Evolutionary conservation across 2,329 filamentous ascomycete genomes (phyloP), one percentile per base, ranked within the genome.

Genomic region (Trichoderma citrinoviride): DNA sequence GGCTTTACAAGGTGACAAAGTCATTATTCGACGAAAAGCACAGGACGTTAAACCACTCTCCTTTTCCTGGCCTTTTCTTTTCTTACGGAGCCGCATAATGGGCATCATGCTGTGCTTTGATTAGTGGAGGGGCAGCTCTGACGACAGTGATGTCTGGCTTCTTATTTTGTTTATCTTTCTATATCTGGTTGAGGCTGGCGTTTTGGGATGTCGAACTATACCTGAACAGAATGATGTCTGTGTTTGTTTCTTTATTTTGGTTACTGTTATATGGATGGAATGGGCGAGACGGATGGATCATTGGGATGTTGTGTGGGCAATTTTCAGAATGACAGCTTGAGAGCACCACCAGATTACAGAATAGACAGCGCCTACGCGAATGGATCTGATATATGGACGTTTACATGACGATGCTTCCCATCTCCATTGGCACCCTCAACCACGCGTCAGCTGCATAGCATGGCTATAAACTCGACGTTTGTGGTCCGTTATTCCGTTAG

Each of bases 141-240:
- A 44, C 29, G 44, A 25, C 44, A 8, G 33, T 43, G 25, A 47
- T 27, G 27, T 64, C 25, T 37, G 33, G 27, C 23, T 5, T 43
- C 52, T 41, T 40, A 15, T 66, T 58, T 44, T 21, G 21, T 15
- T 37, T 37, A 37, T 14, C 14, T 37, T 0, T 37, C 14, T 37
- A 3, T 12, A 4, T 37, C 33, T 3, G 33, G 19, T n/a, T 37
- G 49, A 27, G 25, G 27, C 27, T 14, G 56, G 63, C 52, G 56
- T 65, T 46, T 44, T 50, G 56, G 63, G 27, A 47, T 52, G 29
- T 23, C 23, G 33, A 19, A 44, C 33, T 54, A 61, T 65, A 65
- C 53, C 56, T 61, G 56, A 65, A 61, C 63, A 65, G 63, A 65
- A 61, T 65, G 63, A 65, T 57, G 53, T 44, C 43, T 60, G 21